Percentiles rank a stretch among this genome's conserved stretches.
These are phyloP conservation scores for Lecanosticta acicola DNA, from an alignment of 2,329 filamentous ascomycete genomes.

Conservation along the genomic window DNA sequence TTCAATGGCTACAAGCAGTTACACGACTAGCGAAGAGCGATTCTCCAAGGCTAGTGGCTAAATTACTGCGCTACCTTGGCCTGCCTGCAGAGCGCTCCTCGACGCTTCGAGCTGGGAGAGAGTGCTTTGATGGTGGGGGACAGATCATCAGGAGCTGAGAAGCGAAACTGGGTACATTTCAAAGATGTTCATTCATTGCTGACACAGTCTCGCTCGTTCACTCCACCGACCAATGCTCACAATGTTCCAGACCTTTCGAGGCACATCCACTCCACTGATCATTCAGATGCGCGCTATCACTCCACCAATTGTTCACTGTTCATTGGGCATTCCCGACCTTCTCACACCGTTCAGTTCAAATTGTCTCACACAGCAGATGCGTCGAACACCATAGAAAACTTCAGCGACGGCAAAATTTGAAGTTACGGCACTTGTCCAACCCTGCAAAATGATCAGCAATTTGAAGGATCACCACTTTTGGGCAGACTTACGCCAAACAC, in stretches of 20 bases:
- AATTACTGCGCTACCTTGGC: slow-evolving; percentile 44
- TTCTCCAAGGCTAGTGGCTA: slow-evolving; percentile 39
- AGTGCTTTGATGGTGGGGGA: slow-evolving; percentile 82
- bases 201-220: too few species aligned
- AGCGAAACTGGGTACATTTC: too few species aligned
- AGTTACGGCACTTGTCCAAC: neutral
- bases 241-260: too few species aligned
- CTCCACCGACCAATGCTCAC: too few species aligned
- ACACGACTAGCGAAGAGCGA: slow-evolving; percentile 89
- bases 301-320: too few species aligned
- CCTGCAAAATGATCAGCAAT: neutral
- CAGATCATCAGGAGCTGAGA: slow-evolving; percentile 40
- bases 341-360: too few species aligned
- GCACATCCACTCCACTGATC: too few species aligned
- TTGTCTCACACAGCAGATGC: too few species aligned
- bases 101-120: slow-evolving; percentile 55
- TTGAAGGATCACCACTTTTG: neutral
- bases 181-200: too few species aligned
- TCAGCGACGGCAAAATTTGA: neutral
- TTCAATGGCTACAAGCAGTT: slow-evolving; percentile 72
- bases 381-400: too few species aligned
- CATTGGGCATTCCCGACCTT: too few species aligned
- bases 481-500: neutral
- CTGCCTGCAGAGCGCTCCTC: slow-evolving; percentile 76
- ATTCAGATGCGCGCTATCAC: too few species aligned